Base-by-base conservation (phyloP, 768 basidiomycete species). In the Boletus edulis region DNA sequence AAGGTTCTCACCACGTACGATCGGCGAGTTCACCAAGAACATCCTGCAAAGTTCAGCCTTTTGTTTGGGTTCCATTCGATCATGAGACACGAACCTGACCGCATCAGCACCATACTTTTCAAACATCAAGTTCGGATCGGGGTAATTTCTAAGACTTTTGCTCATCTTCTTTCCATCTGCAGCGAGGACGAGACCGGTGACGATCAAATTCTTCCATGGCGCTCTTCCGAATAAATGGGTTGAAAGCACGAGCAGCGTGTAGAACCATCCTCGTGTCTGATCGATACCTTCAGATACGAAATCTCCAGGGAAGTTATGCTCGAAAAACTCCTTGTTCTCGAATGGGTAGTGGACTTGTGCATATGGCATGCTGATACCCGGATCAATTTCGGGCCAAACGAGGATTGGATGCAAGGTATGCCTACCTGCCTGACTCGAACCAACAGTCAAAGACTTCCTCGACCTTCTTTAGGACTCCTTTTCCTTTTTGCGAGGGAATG, bases 101-200 rank as follows among this genome's bases (percentile, higher is more conserved):
- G 95, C 95, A 70, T 99, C 97, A 22, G 95, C 96, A 45, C 97
- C 96, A 71, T 92, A 98, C 60, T 84, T 83, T 67, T 94, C 80
- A 57, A 99, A 86, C 70, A 98, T 82, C 49, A 94, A 61, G 70
- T 85, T 93, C 9, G 97, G 97, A 70, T 99, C 97, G 24, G 97
- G 95, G 71, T 94, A 99, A 73, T 99, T 99, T 72, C 86, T 86
- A 55, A 95, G 75, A 72, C 91, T 95, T 76, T 99, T 99, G 75
- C 91, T 94, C 97, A 99, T 99, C 78, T 99, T 99, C 80, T 95
- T 97, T 51, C 97, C 97, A 63, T 99, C 95, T 3, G 87, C 87
- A 44, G 96, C 97, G 47, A 99, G 86, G 34, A 99, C 94, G 51
- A 98, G 85, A 59, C 97, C 97, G 37, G 89, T 92, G 43, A 94